Conservation (phyloP, 2,329 filamentous ascomycete species). For the Metarhizium sp. region DNA sequence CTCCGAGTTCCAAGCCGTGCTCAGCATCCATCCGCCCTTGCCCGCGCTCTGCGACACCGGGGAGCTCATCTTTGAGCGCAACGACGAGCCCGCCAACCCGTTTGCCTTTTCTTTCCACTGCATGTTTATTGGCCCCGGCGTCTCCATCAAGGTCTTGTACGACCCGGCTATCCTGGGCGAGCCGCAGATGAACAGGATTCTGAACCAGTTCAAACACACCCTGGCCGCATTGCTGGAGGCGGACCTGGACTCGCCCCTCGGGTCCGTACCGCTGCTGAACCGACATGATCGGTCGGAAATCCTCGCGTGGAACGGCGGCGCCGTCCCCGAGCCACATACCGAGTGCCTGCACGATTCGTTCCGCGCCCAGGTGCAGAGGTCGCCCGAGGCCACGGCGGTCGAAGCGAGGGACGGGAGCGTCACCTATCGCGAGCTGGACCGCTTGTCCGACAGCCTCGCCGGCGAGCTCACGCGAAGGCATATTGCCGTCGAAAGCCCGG, state of each 20-base stretch:
- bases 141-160: not conserved
- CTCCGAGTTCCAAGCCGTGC: not conserved
- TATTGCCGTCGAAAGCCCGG: not conserved
- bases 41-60: not conserved
- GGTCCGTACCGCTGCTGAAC: not conserved
- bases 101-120: not conserved
- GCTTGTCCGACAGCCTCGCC: not conserved
- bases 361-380: not conserved
- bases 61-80: not conserved
- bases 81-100: not conserved
- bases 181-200: not conserved
- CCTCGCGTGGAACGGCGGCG: not conserved
- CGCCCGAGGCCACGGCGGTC: not conserved
- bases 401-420: not conserved
- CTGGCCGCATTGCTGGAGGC: not conserved
- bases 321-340: not conserved
- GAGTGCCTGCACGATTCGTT: not conserved
- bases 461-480: not conserved
- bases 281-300: not conserved
- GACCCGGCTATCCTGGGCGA: not conserved
- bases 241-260: not conserved
- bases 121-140: not conserved
- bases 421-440: not conserved
- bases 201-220: conserved; percentile 5
- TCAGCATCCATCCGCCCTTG: conserved; percentile 1